Evolutionary conservation across 2,329 filamentous ascomycete genomes (phyloP).

Genomic region (Fusarium sp.): DNA sequence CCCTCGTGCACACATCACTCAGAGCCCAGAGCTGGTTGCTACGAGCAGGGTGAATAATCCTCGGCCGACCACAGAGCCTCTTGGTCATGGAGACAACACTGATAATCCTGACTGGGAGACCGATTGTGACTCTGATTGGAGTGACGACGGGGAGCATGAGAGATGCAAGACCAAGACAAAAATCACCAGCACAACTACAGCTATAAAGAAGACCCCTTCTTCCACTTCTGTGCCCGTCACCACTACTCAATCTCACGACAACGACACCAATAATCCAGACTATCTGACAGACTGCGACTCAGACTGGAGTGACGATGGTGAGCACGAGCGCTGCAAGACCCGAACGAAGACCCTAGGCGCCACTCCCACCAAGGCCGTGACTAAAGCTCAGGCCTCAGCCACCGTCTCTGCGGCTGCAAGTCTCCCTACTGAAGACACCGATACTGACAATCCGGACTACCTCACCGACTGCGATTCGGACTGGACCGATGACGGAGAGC

Average conservation of each 20-base stretch:
- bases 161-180: neutral
- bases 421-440: neutral
- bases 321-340: neutral
- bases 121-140: neutral
- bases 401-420: neutral
- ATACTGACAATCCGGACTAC: neutral
- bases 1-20: neutral
- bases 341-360: neutral
- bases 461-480: neutral
- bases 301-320: conserved; percentile 1
- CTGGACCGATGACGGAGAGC: neutral
- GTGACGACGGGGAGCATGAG: neutral
- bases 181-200: neutral
- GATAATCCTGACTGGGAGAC: neutral
- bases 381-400: neutral
- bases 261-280: neutral
- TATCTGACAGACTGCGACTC: neutral
- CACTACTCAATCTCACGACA: neutral
- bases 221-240: neutral
- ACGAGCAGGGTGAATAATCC: neutral
- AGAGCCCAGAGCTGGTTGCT: neutral
- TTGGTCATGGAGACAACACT: neutral
- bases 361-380: neutral
- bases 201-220: neutral
- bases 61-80: neutral